Percentiles rank a stretch among this genome's conserved stretches.
Evolutionary conservation across 768 basidiomycete genomes (phyloP).

Genomic region (Xerocomellus dryophilus): DNA sequence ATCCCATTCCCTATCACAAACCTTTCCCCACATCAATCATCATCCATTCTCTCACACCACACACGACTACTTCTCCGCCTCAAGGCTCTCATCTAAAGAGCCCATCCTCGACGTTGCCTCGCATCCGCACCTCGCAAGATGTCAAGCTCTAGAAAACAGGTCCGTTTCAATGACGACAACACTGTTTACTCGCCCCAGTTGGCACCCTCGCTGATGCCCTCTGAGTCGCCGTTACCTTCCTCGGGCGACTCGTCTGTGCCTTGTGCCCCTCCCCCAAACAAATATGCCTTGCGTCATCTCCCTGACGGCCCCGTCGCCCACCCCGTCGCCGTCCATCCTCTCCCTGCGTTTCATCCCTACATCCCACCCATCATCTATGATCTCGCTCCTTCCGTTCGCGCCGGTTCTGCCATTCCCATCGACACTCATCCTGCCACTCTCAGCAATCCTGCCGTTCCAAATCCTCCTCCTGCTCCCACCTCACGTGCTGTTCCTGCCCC

Average conservation of each 20-base stretch:
- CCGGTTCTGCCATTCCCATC: no score
- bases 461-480: no score
- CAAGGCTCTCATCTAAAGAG: slow-evolving; percentile 13
- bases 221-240: slow-evolving; percentile 31
- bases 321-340: slow-evolving; percentile 30
- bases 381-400: no score
- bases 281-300: no score
- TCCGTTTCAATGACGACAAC: slow-evolving; percentile 33
- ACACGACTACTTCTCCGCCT: slow-evolving; percentile 6
- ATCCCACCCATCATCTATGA: slow-evolving; percentile 21
- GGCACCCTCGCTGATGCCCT: slow-evolving; percentile 24
- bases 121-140: slow-evolving; percentile 12
- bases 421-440: no score
- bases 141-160: slow-evolving; percentile 24
- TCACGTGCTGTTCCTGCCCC: no score
- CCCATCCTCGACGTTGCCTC: slow-evolving; percentile 10
- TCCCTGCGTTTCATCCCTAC: slow-evolving; percentile 29
- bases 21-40: slow-evolving; percentile 5
- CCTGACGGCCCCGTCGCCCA: no score
- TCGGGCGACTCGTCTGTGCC: slow-evolving; percentile 25
- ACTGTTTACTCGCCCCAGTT: slow-evolving; percentile 30
- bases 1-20: slow-evolving; percentile 3
- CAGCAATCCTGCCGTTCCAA: no score
- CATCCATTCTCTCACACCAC: slow-evolving; percentile 21
- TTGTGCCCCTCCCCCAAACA: slow-evolving; percentile 29